Base-by-base conservation (phyloP, 2,329 filamentous ascomycete species). In the Arthrobotrys sphaeroides region DNA sequence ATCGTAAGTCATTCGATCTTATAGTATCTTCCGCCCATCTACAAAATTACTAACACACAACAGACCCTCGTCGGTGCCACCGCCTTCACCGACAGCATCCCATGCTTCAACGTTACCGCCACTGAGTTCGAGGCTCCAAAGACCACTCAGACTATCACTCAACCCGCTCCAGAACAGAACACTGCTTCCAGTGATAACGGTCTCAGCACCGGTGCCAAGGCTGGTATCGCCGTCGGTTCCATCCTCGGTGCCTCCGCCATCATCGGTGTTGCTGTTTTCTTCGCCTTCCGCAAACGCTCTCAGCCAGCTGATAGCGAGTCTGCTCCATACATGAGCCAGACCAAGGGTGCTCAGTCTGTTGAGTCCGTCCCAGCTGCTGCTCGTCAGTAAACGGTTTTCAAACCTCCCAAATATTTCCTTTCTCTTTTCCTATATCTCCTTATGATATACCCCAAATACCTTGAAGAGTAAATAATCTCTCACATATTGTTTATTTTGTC, bases 21-120 rank as follows among this genome's bases (percentile, higher is more conserved):
- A 22, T n/a, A n/a, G 38, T 26, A 22, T 40, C 1, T 12, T 33
- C 16, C 5, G 36, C 5, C 13, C 4, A 20, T n/a, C 43, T 72
- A 66, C 12, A 72, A 13, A 26, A 33, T 1, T 16, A 3, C 45
- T 24, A 31, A 33, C 31, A 18, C 6, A n/a, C n/a, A n/a, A 16
- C 47, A 82, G 81, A 83, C 81, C 22, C 84, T 83, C 75, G 82
- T 86, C 49, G 79, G 80, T 12, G 77, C 81, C 2, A 70, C 80
- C 5, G 77, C 81, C 57, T 84, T 85, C 75, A 79, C 78, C 16
- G 79, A 77, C 16, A 36, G 64, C 10, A 80, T 84, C 18, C 82
- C 82, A 18, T 85, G 84, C 81, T 85, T 85, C 82, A 85, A 85
- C 79, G 80, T 81, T 60, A 84, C 84, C n/a, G 72, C 79, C 22